Evolutionary conservation across 1,284 basidiomycete species (phyloP), one percentile per base, ranked within the genome.

Genomic region (Lignosus rhinocerotis): DNA sequence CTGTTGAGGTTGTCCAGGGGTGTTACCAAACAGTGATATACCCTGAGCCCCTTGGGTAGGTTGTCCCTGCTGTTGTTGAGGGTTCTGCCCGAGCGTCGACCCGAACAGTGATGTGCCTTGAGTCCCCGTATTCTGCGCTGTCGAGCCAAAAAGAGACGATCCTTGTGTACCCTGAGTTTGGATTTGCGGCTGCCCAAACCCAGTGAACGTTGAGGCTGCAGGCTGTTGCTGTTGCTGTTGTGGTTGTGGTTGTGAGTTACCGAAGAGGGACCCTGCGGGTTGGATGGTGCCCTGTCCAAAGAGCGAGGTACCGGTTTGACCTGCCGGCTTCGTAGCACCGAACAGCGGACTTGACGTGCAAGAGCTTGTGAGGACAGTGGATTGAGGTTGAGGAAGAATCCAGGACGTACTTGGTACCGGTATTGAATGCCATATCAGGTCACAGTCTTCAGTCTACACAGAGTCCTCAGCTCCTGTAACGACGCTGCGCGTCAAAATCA

Each of bases 301-400:
- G 33, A 76, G 55, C 30, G 74, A 68, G 19, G 55, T 59, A 32
- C 61, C 67, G 53, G 36, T 58, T 31, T 54, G 52, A 8, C 17
- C 41, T n/a, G 63, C 64, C 17, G 77, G 72, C 59, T 78, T 78
- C 36, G 75, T 71, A 51, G 77, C 72, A 51, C 78, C 80, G 42
- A 75, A 76, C 21, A 78, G 68, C 19, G 71, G 57, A 54, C 76
- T 78, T 52, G 16, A 30, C 25, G 30, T 30, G 25, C 36, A 30
- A 31, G 16, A 17, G 25, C 43, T 30, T 10, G 19, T 45, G 11
- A 45, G 43, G 36, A 12, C 14, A 39, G 11, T 5, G 8, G 11
- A 11, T 14, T 12, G 36, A n/a, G 36, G 36, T 25, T 2, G 11
- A 39, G 14, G 5, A 11, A 39, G 5, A n/a, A 9, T 39, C 12